A percentile compares a stretch with the other conserved stretches of the same genome.
Conservation (phyloP, 2,329 filamentous ascomycete genomes). For the Aspergillus bombycis region DNA sequence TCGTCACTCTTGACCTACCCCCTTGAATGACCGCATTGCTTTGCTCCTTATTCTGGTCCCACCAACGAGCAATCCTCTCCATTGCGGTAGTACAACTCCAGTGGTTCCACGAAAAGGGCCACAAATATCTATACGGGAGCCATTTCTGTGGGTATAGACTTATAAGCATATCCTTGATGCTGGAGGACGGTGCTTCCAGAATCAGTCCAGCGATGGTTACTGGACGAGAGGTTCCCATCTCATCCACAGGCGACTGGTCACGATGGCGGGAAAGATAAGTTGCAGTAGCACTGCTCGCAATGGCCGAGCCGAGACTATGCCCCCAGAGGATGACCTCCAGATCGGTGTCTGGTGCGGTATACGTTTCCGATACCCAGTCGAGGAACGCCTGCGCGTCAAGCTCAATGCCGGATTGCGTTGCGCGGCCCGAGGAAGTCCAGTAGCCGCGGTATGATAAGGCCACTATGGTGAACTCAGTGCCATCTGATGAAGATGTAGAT, state of each 20-base stretch:
- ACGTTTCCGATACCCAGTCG: conserved; percentile 59
- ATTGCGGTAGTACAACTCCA: conserved; percentile 54
- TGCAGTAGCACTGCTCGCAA: conserved; percentile 66
- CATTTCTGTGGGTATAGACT: conserved; percentile 77
- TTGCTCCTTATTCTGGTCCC: conserved; percentile 14
- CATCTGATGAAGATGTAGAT: not conserved
- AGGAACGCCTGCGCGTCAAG: conserved; percentile 68
- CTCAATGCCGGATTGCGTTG: conserved; percentile 71
- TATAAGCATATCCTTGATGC: conserved; percentile 69
- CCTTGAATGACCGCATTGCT: not conserved
- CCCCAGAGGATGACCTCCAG: conserved; percentile 68
- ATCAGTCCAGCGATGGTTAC: conserved; percentile 55
- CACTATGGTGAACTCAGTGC: conserved; percentile 43
- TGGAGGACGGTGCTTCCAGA: conserved; percentile 76
- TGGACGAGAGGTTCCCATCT: too few relatives aligned
- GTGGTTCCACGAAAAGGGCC: conserved; percentile 69
- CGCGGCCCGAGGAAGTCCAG: conserved; percentile 74
- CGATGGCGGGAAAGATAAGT: conserved; percentile 35
- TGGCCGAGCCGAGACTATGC: conserved; percentile 74
- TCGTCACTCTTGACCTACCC: not conserved
- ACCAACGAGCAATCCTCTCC: conserved; percentile 37
- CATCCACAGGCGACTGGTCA: too few relatives aligned
- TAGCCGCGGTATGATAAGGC: conserved; percentile 69
- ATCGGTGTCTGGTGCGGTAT: conserved; percentile 26
- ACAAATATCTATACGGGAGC: conserved; percentile 75